Evolutionary conservation across 345 rosid species (phyloP).

Genomic region (Eucalyptus dawsonii): DNA sequence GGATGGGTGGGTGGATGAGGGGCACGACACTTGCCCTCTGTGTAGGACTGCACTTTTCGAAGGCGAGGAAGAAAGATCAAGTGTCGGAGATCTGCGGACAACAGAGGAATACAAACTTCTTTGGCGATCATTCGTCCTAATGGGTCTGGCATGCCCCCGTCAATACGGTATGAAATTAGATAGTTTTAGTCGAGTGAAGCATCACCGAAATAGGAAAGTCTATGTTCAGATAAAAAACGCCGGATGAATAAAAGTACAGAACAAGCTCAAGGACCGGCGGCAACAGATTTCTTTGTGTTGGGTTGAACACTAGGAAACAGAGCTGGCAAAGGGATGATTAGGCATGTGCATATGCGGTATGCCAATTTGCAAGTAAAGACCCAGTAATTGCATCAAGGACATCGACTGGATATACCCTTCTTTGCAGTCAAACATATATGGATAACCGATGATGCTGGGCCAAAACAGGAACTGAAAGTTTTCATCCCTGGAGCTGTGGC

Average conservation of each 20-base stretch:
- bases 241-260: background rate
- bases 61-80: background rate
- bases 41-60: constrained; percentile 3
- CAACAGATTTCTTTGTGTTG: background rate
- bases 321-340: background rate
- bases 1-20: constrained; percentile 26
- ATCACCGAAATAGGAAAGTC: background rate
- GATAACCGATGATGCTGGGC: background rate
- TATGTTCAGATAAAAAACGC: background rate
- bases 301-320: background rate
- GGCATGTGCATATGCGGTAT: background rate
- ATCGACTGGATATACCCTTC: background rate
- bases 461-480: background rate
- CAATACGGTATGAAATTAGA: background rate
- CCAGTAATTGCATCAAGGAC: background rate
- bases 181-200: background rate
- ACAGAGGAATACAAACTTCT: background rate
- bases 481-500: background rate
- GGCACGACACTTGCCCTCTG: constrained; percentile 25
- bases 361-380: background rate
- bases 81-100: background rate
- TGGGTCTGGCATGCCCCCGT: background rate
- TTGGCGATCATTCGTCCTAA: background rate
- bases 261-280: background rate
- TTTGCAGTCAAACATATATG: background rate